Evolutionary conservation across 495 filamentous ascomycete species (phyloP).

Genomic region (Pyronema domesticum): DNA sequence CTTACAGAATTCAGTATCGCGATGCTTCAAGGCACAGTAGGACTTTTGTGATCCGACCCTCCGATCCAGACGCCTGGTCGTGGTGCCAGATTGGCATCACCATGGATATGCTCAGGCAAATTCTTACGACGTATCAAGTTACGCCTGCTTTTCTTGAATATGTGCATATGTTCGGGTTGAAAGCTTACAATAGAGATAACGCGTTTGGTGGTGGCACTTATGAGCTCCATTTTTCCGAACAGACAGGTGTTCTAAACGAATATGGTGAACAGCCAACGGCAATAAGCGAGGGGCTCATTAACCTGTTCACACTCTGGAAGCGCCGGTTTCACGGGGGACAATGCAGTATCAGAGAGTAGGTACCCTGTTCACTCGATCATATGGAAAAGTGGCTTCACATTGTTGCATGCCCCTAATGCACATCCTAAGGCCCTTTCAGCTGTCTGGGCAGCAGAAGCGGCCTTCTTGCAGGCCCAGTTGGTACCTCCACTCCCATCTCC

Average conservation of each 20-base stretch:
- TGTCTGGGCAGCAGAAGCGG: no score
- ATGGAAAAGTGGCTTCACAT: no score
- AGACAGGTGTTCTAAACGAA: not conserved
- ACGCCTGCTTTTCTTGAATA: slow-evolving; percentile 18
- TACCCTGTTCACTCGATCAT: not conserved
- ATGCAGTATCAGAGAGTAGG: no score
- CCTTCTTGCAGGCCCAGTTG: no score
- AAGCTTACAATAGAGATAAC: not conserved
- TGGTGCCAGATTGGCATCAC: slow-evolving; percentile 11
- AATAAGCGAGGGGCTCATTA: no score
- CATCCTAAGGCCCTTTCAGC: no score
- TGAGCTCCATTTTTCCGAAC: not conserved
- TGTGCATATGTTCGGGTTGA: slow-evolving; percentile 13
- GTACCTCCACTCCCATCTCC: no score
- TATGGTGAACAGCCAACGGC: not conserved
- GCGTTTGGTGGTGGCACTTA: not conserved
- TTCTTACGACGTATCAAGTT: slow-evolving; percentile 15
- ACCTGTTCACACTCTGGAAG: no score
- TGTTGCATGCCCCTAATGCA: no score
- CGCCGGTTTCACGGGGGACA: no score
- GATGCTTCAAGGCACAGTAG: not conserved
- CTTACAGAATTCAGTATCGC: not conserved
- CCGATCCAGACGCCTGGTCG: slow-evolving; percentile 8
- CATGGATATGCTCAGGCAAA: slow-evolving; percentile 8
- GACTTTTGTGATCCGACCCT: slow-evolving; percentile 2